Evolutionary conservation across 2,329 filamentous ascomycete genomes (phyloP), one percentile per base, ranked within the genome.

Genomic region (Pyricularia sp.): DNA sequence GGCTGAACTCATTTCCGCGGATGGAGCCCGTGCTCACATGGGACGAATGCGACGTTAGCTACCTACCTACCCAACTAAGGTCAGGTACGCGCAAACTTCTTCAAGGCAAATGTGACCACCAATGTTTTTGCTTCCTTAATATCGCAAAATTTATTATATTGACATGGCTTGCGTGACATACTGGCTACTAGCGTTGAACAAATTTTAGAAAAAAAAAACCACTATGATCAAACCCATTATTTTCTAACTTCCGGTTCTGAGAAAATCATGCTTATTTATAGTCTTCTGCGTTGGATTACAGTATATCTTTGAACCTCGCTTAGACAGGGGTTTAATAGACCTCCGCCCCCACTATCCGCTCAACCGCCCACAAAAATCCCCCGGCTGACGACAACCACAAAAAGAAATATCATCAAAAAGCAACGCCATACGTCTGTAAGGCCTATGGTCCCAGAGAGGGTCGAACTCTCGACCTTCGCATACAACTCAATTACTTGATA

Each of bases 381-480:
- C 19, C 4, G 19, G 7, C 19, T 49, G 16, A 8, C 3, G 40
- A 49, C 40, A 49, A n/a, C 40, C 6, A 19, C 16, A n/a, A 49
- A 49, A 49, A 49, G 6, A 8, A n/a, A 49, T 8, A 35, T 49
- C 16, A 49, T n/a, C 40, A 49, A 49, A 35, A 49, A 49, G 19
- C 1, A 19, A 49, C 5, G 40, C 40, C 26, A 26, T 26, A 26
- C 26, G 4, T 26, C 26, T 7, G 4, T 6, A 0, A 8, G n/a
- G 40, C 26, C 26, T 19, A 63, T 64, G 62, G 53, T 60, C 62
- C 53, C 53, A 64, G 62, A 64, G 62, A 64, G 62, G 53, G 44
- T 44, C 62, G 53, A 64, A 64, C 62, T 64, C 62, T 64, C 62
- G 62, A 57, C 62, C 62, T 64, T 64, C 53, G 53, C 62, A 60